Base-by-base conservation (phyloP, 345 rosid species). In the Chamaenerion angustifolium region DNA sequence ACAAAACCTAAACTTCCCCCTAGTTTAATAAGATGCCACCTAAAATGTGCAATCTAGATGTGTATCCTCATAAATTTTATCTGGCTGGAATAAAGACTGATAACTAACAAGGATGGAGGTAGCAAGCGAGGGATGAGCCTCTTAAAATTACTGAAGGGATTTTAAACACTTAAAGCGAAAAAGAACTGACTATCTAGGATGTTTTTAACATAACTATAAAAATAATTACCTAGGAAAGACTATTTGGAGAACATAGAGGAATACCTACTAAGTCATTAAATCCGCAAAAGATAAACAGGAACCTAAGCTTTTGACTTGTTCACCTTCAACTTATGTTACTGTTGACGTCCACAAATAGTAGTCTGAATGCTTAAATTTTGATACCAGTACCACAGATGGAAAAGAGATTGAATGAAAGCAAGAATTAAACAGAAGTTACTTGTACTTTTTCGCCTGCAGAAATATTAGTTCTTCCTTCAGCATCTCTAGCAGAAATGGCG, bases 401-500 rank as follows among this genome's bases (percentile, higher is more conserved):
- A 31, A 31, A 31, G 13, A 15, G 17, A 31, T 50, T 31, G 15
- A 19, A 49, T 55, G 14, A 42, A 49, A 51, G 37, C 40, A 51
- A 31, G 37, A 57, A n/a, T 55, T 51, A 23, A 45, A 40, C 46
- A 42, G 12, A 19, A 50, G 8, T 41, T n/a, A 25, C 25, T 45
- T 43, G 52, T 63, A 92, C 98, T 93, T 87, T 87, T 70, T 92
- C 98, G 54, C 82, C 89, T 1, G 89, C 75, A 67, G 95, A 76
- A 45, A 77, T 61, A 51, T 83, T 87, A 64, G 83, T 86, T 73
- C 98, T 80, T 65, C 96, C 95, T 72, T 83, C 95, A 11, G 93
- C 93, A 67, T 92, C 98, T 72, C 98, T 80, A 45, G 88, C 80
- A 61, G 95, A 82, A 64, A 92, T 96, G 52, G 95, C 92, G 49